phyloP scores from a whole-genome alignment of 2,329 filamentous ascomycete species.

The Annulohypoxylon truncatum region DNA sequence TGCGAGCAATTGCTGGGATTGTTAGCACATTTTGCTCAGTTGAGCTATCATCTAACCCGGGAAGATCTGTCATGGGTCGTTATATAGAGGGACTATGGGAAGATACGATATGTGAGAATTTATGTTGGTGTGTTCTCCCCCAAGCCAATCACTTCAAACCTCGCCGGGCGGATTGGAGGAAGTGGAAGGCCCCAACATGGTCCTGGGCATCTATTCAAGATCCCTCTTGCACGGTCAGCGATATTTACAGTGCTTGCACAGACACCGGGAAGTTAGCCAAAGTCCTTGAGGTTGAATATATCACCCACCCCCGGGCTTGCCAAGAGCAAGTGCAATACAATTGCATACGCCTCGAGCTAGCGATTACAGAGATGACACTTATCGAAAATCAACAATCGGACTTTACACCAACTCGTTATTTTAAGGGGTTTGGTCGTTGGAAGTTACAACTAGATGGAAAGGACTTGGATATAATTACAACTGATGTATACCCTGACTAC shows the following conservation, averaged over 20 bases:
- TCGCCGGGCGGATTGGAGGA: background rate
- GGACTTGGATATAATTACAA: background rate
- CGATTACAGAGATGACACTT: background rate
- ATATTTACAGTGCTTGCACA: background rate
- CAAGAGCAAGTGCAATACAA: background rate
- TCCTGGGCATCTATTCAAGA: slow-evolving; percentile 13
- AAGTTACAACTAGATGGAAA: background rate
- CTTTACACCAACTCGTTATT: background rate
- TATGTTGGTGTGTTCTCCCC: background rate
- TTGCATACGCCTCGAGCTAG: background rate
- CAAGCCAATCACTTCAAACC: background rate
- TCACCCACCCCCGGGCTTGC: background rate
- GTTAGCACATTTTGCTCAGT: background rate
- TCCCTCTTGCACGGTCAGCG: background rate
- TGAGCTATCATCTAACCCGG: background rate
- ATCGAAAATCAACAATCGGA: no score
- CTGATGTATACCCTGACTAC: background rate
- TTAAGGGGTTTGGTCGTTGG: background rate
- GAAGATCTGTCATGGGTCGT: background rate
- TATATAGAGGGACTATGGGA: slow-evolving; percentile 16
- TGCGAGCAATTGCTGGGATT: background rate
- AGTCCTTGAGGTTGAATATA: background rate
- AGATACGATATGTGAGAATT: background rate
- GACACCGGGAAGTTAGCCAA: background rate
- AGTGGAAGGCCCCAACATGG: slow-evolving; percentile 4